A percentile compares a stretch with the other conserved stretches of the same genome.
Conservation (phyloP, 768 basidiomycete genomes). For the Russula dissimulans region DNA sequence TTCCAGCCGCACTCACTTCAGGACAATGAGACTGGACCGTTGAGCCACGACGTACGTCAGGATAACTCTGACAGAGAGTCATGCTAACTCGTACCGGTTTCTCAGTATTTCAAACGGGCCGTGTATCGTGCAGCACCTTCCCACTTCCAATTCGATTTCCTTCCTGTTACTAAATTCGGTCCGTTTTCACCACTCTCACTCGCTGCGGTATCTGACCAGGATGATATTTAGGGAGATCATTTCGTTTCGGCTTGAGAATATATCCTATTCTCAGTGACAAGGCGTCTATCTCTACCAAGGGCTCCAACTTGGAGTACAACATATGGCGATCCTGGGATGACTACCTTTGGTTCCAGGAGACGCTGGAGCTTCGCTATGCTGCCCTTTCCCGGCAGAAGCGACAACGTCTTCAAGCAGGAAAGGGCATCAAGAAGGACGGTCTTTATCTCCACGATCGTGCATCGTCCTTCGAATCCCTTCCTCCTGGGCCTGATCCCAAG, state of each 20-base stretch:
- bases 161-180: slow-evolving; percentile 21
- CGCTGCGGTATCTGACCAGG: neutral
- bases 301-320: slow-evolving; percentile 45
- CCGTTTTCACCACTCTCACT: neutral
- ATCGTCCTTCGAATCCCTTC: slow-evolving; percentile 78
- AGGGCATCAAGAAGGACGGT: slow-evolving; percentile 64
- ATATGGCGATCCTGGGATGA: slow-evolving; percentile 81
- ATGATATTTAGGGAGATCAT: slow-evolving; percentile 14
- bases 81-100: slow-evolving; percentile 3
- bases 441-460: slow-evolving; percentile 65
- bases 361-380: slow-evolving; percentile 55
- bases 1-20: neutral
- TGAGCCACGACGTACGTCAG: slow-evolving; percentile 3
- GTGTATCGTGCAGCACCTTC: slow-evolving; percentile 10
- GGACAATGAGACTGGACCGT: slow-evolving; percentile 2
- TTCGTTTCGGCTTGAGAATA: slow-evolving; percentile 23
- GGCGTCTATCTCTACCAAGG: slow-evolving; percentile 20
- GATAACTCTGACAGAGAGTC: neutral
- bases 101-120: slow-evolving; percentile 21
- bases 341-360: slow-evolving; percentile 66
- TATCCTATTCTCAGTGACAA: slow-evolving; percentile 15
- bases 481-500: slow-evolving; percentile 72
- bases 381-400: slow-evolving; percentile 59
- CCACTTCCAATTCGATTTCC: slow-evolving; percentile 1
- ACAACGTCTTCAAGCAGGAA: slow-evolving; percentile 56